These are phyloP conservation scores for Penicillium sp. DNA, from an alignment of 2,329 filamentous ascomycete species.

Conservation along the genomic window DNA sequence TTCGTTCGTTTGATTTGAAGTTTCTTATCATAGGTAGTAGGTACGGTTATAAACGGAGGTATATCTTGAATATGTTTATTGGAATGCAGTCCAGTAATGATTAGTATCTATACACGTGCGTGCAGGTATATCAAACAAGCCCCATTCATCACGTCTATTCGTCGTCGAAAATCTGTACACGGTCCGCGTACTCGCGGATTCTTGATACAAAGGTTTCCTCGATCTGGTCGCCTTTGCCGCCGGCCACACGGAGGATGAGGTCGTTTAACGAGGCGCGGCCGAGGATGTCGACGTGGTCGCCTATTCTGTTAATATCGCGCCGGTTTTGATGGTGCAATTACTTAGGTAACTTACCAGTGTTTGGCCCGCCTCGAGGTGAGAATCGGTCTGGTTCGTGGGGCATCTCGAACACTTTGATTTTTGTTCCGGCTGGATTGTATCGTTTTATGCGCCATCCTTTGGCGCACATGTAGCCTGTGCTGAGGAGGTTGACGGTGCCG, in stretches of 20 bases:
- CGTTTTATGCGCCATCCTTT: slow-evolving; percentile 89
- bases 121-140: no score
- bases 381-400: slow-evolving; percentile 91
- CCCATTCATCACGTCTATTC: slow-evolving; percentile 20
- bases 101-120: no score
- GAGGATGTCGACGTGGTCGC: slow-evolving; percentile 94
- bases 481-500: slow-evolving; percentile 89
- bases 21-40: no score
- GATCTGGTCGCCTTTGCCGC: slow-evolving; percentile 75
- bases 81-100: no score
- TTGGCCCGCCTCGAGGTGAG: slow-evolving; percentile 66
- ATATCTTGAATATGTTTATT: no score
- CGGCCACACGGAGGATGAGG: slow-evolving; percentile 76
- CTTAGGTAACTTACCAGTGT: slow-evolving; percentile 50
- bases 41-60: no score
- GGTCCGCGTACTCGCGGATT: slow-evolving; percentile 74
- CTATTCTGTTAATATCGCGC: slow-evolving; percentile 39
- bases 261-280: slow-evolving; percentile 86
- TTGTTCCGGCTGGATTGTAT: slow-evolving; percentile 79
- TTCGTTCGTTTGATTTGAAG: no score
- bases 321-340: no score
- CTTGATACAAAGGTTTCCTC: slow-evolving; percentile 71
- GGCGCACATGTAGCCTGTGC: slow-evolving; percentile 92
- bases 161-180: slow-evolving; percentile 75
- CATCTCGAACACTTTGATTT: slow-evolving; percentile 90